Evolutionary conservation across 192 early-diverging fungal species (phyloP).

Genomic region (Funneliformis geosporum): DNA sequence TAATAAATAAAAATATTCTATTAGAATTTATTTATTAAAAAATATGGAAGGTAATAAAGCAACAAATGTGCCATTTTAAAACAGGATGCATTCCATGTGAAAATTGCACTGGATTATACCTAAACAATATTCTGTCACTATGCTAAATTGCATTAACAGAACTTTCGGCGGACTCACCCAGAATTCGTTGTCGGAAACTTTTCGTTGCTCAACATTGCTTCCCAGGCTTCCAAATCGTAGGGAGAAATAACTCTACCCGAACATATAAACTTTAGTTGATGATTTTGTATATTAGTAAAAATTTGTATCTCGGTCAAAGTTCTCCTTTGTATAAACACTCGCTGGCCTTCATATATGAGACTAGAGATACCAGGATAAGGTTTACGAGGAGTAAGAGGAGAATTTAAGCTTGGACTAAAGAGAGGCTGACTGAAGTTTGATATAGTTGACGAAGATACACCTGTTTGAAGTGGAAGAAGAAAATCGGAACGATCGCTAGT

Average conservation of each 20-base stretch:
- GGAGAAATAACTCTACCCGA: not conserved
- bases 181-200: constrained; percentile 44
- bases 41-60: not conserved
- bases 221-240: constrained; percentile 41
- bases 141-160: not conserved
- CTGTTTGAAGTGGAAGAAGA: constrained; percentile 11
- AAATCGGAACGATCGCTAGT: not conserved
- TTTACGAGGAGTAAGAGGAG: not conserved
- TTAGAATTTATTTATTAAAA: not conserved
- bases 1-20: constrained; percentile 2
- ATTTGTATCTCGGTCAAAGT: constrained; percentile 17
- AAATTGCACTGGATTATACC: not conserved
- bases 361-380: not conserved
- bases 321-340: constrained; percentile 8
- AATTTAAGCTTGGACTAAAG: not conserved
- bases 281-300: constrained; percentile 16
- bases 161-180: constrained; percentile 35
- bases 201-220: constrained; percentile 37
- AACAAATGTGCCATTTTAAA: not conserved
- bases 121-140: not conserved
- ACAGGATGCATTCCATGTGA: not conserved
- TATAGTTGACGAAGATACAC: not conserved
- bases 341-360: not conserved
- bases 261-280: constrained; percentile 18
- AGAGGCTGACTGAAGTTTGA: not conserved